Evolutionary conservation across 2,329 filamentous ascomycete species (phyloP).

Genomic region (Ascochyta pisi): DNA sequence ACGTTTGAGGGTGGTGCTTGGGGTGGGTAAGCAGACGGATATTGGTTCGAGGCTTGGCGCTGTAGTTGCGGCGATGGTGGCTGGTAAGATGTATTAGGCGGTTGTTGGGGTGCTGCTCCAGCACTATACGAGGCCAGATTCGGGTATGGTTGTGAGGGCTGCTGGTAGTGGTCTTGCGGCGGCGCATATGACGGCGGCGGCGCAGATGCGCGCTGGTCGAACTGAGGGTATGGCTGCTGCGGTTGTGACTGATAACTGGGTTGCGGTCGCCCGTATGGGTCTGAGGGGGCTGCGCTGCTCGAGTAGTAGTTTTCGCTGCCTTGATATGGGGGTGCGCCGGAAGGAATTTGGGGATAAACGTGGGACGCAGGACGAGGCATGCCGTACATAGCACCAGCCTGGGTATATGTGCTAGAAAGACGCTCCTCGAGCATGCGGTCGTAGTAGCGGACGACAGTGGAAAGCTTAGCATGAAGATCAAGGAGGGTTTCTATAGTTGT

Average conservation of each 20-base stretch:
- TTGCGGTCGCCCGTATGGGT: constrained; percentile 59
- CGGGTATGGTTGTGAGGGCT: constrained; percentile 47
- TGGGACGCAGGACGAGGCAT: constrained; percentile 59
- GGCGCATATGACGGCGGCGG: constrained; percentile 36
- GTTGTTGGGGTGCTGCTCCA: constrained; percentile 30
- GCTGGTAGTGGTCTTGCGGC: constrained; percentile 44
- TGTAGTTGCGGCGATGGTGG: constrained; percentile 48
- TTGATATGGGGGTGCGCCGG: constrained; percentile 47
- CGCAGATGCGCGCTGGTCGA: constrained; percentile 43
- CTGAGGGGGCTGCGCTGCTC: constrained; percentile 62
- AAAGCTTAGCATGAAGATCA: constrained; percentile 92
- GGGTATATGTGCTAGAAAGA: constrained; percentile 88
- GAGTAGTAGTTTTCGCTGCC: constrained; percentile 84
- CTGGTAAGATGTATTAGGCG: constrained; percentile 38
- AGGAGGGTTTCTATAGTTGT: constrained; percentile 77
- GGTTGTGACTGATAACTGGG: constrained; percentile 56
- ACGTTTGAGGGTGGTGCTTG: constrained; percentile 44
- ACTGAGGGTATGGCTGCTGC: constrained; percentile 51
- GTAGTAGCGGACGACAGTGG: constrained; percentile 95
- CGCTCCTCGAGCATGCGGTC: constrained; percentile 98
- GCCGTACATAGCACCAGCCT: constrained; percentile 63
- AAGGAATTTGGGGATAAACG: constrained; percentile 73
- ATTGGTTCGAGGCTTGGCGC: constrained; percentile 43
- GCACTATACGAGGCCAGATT: constrained; percentile 35
- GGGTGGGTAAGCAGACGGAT: constrained; percentile 44